Base-by-base conservation (phyloP, 306 rosid genomes). In the Argentina anserina region DNA sequence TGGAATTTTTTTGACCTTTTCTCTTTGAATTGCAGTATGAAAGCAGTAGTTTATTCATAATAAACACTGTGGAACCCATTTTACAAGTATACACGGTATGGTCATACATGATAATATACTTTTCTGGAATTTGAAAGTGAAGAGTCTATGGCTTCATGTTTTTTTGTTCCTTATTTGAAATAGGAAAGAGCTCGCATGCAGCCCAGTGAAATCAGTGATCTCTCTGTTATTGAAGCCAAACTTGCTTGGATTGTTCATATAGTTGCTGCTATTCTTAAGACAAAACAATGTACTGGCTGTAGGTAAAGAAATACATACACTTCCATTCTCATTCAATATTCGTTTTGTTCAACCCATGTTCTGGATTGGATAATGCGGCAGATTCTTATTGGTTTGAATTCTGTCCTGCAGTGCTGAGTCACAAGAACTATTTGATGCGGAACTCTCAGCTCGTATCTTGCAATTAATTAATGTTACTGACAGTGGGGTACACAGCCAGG, bases 211-310 rank as follows among this genome's bases (percentile, higher is more conserved):
- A 87, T 75, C 79, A 85, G 81, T 40, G 97, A 91, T 75, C 88
- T 94, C 50, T 55, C 91, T 42, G 84, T 91, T 69, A 78, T 88
- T 69, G 99, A 94, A 81, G 99, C 89, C 75, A 94, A 94, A 80
- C 96, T 94, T 80, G 90, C 99, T 72, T 94, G 99, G 99, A 87
- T 94, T 81, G 91, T 91, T 72, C 99, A 94, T 84, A 94, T 94
- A 46, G 84, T 90, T 78, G 99, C 97, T 80, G 96, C 99, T 59
- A 87, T 94, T 79, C 84, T 94, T 65, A 94, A 94, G 81, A 86
- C 83, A 78, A 94, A 94, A 78, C 97, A 89, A 75, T 85, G 90
- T 80, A 84, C 92, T 53, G 97, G 96, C 61, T 94, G 98, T 73
- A 94, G 98, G 99, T 91, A 87, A 81, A 77, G 76, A 53, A 36